Percentiles rank a stretch among this genome's conserved stretches.
These are phyloP conservation scores for Globisporangium nagaii DNA, from an alignment of 352 stramenopile genomes.

Conservation along the genomic window DNA sequence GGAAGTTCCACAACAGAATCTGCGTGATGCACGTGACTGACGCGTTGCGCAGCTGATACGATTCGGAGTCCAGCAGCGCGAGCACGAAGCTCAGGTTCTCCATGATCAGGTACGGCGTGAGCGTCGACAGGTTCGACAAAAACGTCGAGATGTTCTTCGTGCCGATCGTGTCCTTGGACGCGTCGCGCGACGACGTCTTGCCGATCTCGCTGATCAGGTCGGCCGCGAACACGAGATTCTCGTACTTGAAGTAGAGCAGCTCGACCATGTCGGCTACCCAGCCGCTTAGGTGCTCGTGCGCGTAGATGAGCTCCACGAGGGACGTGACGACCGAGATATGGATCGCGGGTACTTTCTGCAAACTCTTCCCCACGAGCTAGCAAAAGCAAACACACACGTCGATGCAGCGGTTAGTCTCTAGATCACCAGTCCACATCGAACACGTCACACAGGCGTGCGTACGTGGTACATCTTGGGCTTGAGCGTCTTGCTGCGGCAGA, in stretches of 20 bases:
- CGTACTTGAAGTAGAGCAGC: constrained; percentile 53
- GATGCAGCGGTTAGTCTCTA: background rate
- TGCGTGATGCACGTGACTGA: constrained; percentile 69
- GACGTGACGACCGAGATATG: constrained; percentile 66
- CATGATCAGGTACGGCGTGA: constrained; percentile 62
- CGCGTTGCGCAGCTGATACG: constrained; percentile 71
- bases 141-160: constrained; percentile 76
- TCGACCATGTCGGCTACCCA: constrained; percentile 59
- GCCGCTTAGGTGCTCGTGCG: constrained; percentile 59
- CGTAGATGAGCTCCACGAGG: constrained; percentile 69
- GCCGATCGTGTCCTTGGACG: constrained; percentile 64
- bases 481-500: constrained; percentile 56
- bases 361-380: constrained; percentile 53
- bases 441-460: too few species aligned
- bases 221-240: constrained; percentile 54
- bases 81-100: constrained; percentile 76
- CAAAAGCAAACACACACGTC: background rate
- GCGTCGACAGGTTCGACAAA: constrained; percentile 52
- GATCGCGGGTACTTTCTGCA: constrained; percentile 57
- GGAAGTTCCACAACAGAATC: constrained; percentile 75
- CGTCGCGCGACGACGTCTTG: constrained; percentile 61
- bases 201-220: constrained; percentile 76
- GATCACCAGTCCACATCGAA: too few species aligned
- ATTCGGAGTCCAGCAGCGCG: constrained; percentile 67
- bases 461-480: constrained; percentile 71